Evolutionary conservation across 768 basidiomycete species (phyloP).

Genomic region (Epithele typhae): DNA sequence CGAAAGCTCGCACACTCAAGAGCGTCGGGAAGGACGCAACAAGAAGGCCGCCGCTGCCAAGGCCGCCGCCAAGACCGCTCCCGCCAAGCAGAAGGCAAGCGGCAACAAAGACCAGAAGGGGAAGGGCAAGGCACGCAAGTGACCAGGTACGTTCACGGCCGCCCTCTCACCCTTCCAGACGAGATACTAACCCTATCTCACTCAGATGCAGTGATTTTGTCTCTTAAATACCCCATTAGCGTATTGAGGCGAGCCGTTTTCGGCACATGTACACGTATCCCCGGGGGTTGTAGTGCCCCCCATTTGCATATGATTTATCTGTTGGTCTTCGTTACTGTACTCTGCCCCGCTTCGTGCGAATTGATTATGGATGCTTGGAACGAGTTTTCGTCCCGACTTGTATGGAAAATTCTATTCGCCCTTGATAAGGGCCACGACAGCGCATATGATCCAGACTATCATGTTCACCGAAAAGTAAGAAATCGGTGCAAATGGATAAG

Average conservation of each 20-base stretch:
- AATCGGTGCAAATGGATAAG: neutral
- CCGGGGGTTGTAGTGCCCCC: neutral
- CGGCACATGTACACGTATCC: neutral
- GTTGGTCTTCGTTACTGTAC: slow-evolving; percentile 4
- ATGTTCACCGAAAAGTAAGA: neutral
- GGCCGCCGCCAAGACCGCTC: neutral
- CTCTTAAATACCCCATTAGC: neutral
- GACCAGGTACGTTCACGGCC: neutral
- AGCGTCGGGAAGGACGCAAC: no score
- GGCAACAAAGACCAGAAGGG: neutral
- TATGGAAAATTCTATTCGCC: neutral
- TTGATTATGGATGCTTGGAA: neutral
- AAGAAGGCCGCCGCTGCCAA: neutral
- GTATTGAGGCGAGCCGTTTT: neutral
- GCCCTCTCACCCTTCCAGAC: neutral
- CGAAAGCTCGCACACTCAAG: no score
- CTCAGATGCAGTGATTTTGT: neutral
- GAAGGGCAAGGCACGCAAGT: neutral
- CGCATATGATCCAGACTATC: slow-evolving; percentile 3
- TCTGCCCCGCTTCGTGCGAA: neutral
- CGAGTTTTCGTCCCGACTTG: neutral
- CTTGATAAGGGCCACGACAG: neutral
- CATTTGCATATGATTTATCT: neutral
- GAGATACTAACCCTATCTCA: neutral
- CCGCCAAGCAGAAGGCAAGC: neutral